A percentile compares a stretch with the other conserved stretches of the same genome.
Evolutionary conservation across 2,329 filamentous ascomycete genomes (phyloP).

Genomic region (Arthroderma uncinatum): DNA sequence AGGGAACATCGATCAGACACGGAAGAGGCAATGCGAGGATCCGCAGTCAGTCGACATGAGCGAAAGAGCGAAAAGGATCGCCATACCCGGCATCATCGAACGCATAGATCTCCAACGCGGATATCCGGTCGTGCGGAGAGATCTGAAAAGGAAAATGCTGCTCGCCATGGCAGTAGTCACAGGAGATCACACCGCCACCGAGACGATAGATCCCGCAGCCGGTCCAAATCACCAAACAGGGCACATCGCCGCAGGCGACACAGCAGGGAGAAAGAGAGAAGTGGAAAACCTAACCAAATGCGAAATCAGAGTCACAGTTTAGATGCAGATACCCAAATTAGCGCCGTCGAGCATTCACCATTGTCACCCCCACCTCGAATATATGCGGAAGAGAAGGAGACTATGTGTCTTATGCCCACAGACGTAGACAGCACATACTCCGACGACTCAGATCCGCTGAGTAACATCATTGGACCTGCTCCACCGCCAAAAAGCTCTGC

Average conservation of each 20-base stretch:
- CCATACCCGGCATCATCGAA: constrained; percentile 7
- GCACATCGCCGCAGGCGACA: neutral
- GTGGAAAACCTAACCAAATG: neutral
- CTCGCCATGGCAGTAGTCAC: neutral
- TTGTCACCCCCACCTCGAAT: neutral
- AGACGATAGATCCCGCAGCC: neutral
- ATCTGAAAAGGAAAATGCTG: neutral
- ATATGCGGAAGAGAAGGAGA: neutral
- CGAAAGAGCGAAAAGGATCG: constrained; percentile 15
- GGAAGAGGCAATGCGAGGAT: neutral
- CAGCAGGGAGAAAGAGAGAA: neutral
- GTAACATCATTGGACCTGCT: constrained; percentile 63
- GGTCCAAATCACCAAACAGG: neutral
- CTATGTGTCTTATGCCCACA: neutral
- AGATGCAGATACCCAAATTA: neutral
- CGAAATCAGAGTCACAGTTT: neutral
- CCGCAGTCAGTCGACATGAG: constrained; percentile 12
- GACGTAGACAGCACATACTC: constrained; percentile 2
- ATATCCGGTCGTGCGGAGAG: constrained; percentile 6
- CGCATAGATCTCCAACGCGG: neutral
- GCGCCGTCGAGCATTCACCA: neutral
- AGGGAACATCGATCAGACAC: neutral
- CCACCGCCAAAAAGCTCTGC: constrained; percentile 40
- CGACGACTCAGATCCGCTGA: constrained; percentile 56
- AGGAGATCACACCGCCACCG: constrained; percentile 14